phyloP scores from a whole-genome alignment of 805 yeast species.

The Starmerella roubikii region DNA sequence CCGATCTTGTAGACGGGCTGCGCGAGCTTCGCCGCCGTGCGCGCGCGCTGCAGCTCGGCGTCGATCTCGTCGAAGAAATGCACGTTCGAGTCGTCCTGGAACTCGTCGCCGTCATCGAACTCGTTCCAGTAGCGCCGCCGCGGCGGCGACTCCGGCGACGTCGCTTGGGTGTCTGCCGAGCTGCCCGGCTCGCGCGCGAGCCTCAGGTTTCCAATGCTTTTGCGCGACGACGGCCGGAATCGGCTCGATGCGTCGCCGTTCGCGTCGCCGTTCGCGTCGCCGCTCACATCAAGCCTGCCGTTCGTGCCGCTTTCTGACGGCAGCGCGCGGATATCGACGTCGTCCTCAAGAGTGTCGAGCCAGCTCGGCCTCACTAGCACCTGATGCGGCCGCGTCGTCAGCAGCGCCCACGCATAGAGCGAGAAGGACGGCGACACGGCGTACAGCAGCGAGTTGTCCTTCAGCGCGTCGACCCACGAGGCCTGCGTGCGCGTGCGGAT shows the following conservation, averaged over 20 bases:
- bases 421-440: constrained; percentile 32
- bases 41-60: constrained; percentile 22
- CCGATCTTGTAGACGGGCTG: constrained; percentile 21
- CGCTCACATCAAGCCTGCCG: too few species aligned
- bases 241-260: background rate
- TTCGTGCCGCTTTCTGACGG: background rate
- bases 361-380: constrained; percentile 30
- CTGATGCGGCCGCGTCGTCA: constrained; percentile 23
- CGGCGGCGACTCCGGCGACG: background rate
- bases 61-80: constrained; percentile 24
- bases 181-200: background rate
- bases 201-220: constrained; percentile 1
- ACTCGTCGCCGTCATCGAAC: constrained; percentile 45
- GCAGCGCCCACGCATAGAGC: constrained; percentile 27
- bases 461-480: constrained; percentile 29
- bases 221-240: background rate
- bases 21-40: constrained; percentile 24
- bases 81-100: constrained; percentile 24
- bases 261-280: too few species aligned
- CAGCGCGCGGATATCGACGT: constrained; percentile 34
- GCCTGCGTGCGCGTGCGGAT: constrained; percentile 32
- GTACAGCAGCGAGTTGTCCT: constrained; percentile 37
- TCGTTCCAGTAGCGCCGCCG: constrained; percentile 47
- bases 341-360: constrained; percentile 27
- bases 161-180: background rate